phyloP scores from a whole-genome alignment of 306 rosid genomes.

The Begonia masoniana region DNA sequence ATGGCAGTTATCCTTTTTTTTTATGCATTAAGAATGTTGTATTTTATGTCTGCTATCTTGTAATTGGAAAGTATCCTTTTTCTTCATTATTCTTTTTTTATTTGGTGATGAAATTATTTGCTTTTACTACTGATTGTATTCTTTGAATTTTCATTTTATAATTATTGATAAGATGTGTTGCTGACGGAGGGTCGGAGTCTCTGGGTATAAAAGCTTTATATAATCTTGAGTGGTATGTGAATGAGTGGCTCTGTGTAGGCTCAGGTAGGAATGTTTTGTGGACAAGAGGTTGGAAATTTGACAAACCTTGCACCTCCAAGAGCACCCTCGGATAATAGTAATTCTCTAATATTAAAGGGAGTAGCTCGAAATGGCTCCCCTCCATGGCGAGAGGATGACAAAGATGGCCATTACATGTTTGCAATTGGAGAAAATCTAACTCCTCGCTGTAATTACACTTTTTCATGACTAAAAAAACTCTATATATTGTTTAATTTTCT shows the following conservation, averaged over 20 bases:
- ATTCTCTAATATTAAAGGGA: slow-evolving; percentile 57
- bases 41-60: too few relatives aligned
- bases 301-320: slow-evolving; percentile 70
- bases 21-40: too few relatives aligned
- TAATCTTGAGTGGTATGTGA: slow-evolving; percentile 43
- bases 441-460: slow-evolving; percentile 94
- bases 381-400: slow-evolving; percentile 97
- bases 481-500: too few relatives aligned
- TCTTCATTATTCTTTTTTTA: too few relatives aligned
- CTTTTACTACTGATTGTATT: too few relatives aligned
- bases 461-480: slow-evolving; percentile 34
- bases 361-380: slow-evolving; percentile 92
- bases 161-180: too few relatives aligned
- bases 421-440: slow-evolving; percentile 96
- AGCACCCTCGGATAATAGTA: slow-evolving; percentile 59
- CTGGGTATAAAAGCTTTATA: slow-evolving; percentile 15
- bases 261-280: slow-evolving; percentile 98
- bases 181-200: slow-evolving; percentile 5
- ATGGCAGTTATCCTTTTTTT: too few relatives aligned
- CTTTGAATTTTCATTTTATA: too few relatives aligned
- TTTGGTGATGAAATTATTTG: too few relatives aligned
- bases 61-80: too few relatives aligned
- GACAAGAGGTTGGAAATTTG: slow-evolving; percentile 84
- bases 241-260: slow-evolving; percentile 98
- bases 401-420: slow-evolving; percentile 99